Evolutionary conservation across 2,329 filamentous ascomycete genomes (phyloP).

Genomic region (Venturiaceae sp.): DNA sequence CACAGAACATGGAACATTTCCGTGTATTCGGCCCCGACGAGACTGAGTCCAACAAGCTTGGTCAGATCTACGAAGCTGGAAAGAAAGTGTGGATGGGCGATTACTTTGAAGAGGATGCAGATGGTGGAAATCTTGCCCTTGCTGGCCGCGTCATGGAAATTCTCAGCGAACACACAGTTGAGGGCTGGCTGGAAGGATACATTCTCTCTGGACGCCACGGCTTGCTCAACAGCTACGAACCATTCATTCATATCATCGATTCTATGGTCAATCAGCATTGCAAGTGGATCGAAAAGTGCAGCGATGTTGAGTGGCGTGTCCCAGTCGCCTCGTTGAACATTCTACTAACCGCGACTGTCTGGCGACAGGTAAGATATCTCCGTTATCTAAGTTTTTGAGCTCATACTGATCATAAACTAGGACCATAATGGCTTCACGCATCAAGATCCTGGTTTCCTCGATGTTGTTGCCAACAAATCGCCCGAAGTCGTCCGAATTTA

Average conservation of each 20-base stretch:
- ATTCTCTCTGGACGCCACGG: conserved; percentile 66
- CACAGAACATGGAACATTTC: conserved; percentile 56
- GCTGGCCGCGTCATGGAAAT: conserved; percentile 75
- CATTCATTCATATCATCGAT: conserved; percentile 75
- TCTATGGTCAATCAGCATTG: conserved; percentile 82
- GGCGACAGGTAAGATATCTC: conserved; percentile 36
- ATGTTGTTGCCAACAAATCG: conserved; percentile 70
- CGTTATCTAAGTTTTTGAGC: conserved; percentile 31
- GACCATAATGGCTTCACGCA: conserved; percentile 80
- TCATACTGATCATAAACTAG: conserved; percentile 32
- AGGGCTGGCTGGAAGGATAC: conserved; percentile 76
- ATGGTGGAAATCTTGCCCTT: conserved; percentile 62
- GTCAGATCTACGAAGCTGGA: conserved; percentile 58
- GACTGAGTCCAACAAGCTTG: conserved; percentile 73
- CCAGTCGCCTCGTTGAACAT: conserved; percentile 71
- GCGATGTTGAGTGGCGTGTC: conserved; percentile 69
- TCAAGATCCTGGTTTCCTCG: conserved; percentile 71
- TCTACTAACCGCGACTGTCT: conserved; percentile 67
- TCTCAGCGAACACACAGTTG: conserved; percentile 69
- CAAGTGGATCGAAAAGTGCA: conserved; percentile 76
- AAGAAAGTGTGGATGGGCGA: conserved; percentile 77
- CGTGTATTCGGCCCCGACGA: conserved; percentile 72
- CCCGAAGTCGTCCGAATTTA: conserved; percentile 75
- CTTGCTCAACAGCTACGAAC: conserved; percentile 71
- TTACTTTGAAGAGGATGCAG: conserved; percentile 64